Conservation (phyloP, 345 rosid species). For the Turnera subulata region DNA sequence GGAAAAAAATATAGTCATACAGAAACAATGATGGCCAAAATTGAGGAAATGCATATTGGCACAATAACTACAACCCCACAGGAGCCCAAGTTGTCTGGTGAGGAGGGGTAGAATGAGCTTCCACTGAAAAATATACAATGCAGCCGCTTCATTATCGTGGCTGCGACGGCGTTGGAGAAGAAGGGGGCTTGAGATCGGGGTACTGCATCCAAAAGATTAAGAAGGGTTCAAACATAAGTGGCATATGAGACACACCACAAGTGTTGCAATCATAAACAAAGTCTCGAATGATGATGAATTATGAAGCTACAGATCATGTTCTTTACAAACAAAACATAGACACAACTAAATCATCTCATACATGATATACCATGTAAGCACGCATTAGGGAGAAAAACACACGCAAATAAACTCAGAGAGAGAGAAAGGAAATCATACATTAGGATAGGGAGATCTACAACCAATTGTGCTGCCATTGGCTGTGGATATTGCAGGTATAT, state of each 20-base stretch:
- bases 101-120: no score
- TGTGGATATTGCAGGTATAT: conserved; percentile 18
- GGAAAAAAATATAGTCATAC: no score
- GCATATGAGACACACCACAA: background rate
- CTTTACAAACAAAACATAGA: background rate
- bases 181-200: conserved; percentile 56
- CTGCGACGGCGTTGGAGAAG: conserved; percentile 55
- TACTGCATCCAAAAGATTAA: conserved; percentile 25
- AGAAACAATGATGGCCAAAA: no score
- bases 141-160: conserved; percentile 17
- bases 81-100: no score
- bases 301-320: background rate
- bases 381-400: background rate
- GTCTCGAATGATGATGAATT: background rate
- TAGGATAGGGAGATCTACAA: conserved; percentile 36
- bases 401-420: background rate
- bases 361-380: conserved; percentile 9
- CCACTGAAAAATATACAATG: no score
- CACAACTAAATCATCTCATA: background rate
- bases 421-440: conserved; percentile 29
- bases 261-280: conserved; percentile 3
- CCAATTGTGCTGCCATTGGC: conserved; percentile 20
- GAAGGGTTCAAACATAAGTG: background rate
- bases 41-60: no score
- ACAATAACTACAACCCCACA: no score